Percentiles rank a stretch among this genome's conserved stretches.
phyloP scores from a whole-genome alignment of 768 basidiomycete species.

The Kwoniella botswanensis region DNA sequence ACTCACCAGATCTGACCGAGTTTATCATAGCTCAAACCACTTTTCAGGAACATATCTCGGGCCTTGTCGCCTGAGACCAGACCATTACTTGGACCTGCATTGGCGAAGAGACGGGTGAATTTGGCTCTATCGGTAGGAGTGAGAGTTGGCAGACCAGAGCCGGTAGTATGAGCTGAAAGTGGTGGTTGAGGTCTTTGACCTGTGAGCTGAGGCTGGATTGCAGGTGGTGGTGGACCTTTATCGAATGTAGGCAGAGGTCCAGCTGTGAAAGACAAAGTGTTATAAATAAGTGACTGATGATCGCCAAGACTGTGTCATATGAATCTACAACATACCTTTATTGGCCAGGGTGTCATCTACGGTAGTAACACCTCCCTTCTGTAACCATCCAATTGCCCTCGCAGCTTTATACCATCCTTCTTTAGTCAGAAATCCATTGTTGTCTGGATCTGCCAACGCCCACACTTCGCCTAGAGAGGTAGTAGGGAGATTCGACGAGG shows the following conservation, averaged over 20 bases:
- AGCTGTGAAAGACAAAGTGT: slow-evolving; percentile 62
- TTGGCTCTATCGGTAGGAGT: slow-evolving; percentile 81
- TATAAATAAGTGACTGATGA: slow-evolving; percentile 7
- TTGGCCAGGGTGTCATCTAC: slow-evolving; percentile 65
- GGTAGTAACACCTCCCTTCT: slow-evolving; percentile 74
- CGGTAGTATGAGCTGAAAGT: slow-evolving; percentile 63
- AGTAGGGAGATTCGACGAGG: slow-evolving; percentile 78
- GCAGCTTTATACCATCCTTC: slow-evolving; percentile 86
- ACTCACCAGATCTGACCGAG: slow-evolving; percentile 89
- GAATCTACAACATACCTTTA: slow-evolving; percentile 67
- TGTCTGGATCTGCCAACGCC: slow-evolving; percentile 87
- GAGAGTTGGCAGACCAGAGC: slow-evolving; percentile 67
- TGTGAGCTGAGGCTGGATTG: slow-evolving; percentile 58
- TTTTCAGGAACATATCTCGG: slow-evolving; percentile 87
- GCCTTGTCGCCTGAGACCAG: slow-evolving; percentile 84
- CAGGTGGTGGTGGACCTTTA: slow-evolving; percentile 64
- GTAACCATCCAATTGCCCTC: slow-evolving; percentile 90
- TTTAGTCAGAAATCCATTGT: slow-evolving; percentile 87
- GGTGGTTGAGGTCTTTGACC: slow-evolving; percentile 51
- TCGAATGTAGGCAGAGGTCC: slow-evolving; percentile 83
- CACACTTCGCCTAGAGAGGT: slow-evolving; percentile 88
- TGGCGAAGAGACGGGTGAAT: slow-evolving; percentile 77
- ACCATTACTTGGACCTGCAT: slow-evolving; percentile 73
- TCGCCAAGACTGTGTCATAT: not conserved
- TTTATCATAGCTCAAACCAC: slow-evolving; percentile 81